Base-by-base conservation (phyloP, 768 basidiomycete genomes). In the Rhodosporidiobolus odoratus region DNA sequence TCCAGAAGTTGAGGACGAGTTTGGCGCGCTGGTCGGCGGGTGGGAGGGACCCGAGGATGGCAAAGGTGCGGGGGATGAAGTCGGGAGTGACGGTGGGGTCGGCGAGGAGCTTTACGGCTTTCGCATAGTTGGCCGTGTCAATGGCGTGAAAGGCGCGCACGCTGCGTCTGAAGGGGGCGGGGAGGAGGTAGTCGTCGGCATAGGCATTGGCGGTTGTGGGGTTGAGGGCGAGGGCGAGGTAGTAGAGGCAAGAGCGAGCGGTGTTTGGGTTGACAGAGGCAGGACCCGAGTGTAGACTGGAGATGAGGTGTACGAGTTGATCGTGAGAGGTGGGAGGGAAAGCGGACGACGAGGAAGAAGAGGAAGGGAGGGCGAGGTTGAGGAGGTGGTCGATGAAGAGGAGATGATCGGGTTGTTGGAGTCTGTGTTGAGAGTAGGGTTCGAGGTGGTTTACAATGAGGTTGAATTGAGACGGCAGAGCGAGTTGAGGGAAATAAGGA, bases 361-460 rank as follows among this genome's bases (percentile, higher is more conserved):
- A 12, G 17, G 32, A 19, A 25, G 58, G 41, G 23, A 34, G 34
- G 6, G 68, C 64, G 48, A 73, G 37, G 12, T 5, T 0, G 34
- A 73, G n/a, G 17, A 74, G 57, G 34, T 71, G 66, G 56, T 74
- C 69, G 56, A 68, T 47, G 57, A 62, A 70, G 45, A 71, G 54
- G 0, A 25, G 35, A 13, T 6, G 7, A 59, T 68, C 73, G 21
- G 73, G 73, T 47, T 56, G 57, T 6, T 1, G 5, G 6, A 15
- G 9, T 4, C 48, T 43, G 27, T 47, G n/a, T 2, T 21, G 12
- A 7, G 7, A 8, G 13, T 57, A n/a, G n/a, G 23, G 17, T 34
- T 66, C 37, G 27, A 50, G 4, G 3, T 41, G n/a, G 19, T 41
- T 54, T 30, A 27, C 8, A 27, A 25, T 32, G 41, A 25, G 32